Percentiles rank a stretch among this genome's conserved stretches.
phyloP scores from a whole-genome alignment of 192 early-diverging fungal species.

The Geranomyces michiganensis region DNA sequence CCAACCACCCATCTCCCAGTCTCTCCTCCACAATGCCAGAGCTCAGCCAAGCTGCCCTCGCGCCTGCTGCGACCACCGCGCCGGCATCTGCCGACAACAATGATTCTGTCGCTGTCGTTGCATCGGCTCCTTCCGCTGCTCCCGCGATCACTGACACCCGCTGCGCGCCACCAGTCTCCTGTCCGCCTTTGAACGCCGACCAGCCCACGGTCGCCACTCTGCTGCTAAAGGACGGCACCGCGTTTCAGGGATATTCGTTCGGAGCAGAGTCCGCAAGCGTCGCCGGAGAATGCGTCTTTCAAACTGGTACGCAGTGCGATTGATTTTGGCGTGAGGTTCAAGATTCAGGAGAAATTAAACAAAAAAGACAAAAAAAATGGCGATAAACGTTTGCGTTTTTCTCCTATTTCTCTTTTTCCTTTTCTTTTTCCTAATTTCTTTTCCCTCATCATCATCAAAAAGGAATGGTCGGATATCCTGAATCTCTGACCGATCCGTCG shows the following conservation, averaged over 20 bases:
- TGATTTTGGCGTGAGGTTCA: too few relatives aligned
- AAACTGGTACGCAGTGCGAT: conserved; percentile 89
- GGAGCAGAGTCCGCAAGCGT: conserved; percentile 83
- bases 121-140: too few relatives aligned
- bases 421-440: conserved; percentile 7
- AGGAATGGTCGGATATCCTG: conserved; percentile 99
- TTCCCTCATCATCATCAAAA: background rate
- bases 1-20: too few relatives aligned
- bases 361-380: too few relatives aligned
- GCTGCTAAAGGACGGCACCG: conserved; percentile 81
- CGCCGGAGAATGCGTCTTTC: conserved; percentile 97
- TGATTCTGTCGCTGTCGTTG: too few relatives aligned
- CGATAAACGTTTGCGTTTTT: background rate
- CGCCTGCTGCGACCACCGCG: too few relatives aligned
- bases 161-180: conserved; percentile 1
- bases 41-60: too few relatives aligned
- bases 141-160: too few relatives aligned
- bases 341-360: too few relatives aligned
- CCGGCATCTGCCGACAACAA: too few relatives aligned
- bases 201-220: conserved; percentile 49
- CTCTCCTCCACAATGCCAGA: too few relatives aligned
- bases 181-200: background rate
- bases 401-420: too few relatives aligned
- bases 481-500: conserved; percentile 97
- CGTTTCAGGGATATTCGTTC: conserved; percentile 91